phyloP scores from a whole-genome alignment of 441 rosid genomes.

The Populus hybrid region DNA sequence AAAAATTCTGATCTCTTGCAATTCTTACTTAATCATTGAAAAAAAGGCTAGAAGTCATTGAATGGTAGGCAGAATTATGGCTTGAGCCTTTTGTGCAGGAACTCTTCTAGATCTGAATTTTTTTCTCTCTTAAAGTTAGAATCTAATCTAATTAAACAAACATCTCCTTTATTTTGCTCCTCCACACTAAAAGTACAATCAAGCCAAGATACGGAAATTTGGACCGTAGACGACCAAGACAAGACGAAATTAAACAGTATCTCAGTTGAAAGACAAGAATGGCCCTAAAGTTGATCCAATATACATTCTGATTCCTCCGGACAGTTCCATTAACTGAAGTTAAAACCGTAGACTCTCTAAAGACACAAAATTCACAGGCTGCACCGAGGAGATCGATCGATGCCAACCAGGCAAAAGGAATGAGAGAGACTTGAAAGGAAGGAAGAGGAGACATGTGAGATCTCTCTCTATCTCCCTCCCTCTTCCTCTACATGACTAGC shows the following conservation, averaged over 20 bases:
- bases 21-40: background rate
- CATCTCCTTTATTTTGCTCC: background rate
- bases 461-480: background rate
- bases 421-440: constrained; percentile 30
- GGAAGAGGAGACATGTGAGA: constrained; percentile 16
- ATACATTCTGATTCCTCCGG: background rate
- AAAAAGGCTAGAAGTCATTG: background rate
- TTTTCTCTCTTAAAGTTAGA: background rate
- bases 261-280: background rate
- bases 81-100: background rate
- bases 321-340: constrained; percentile 27
- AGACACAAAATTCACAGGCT: background rate
- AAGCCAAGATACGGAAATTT: background rate
- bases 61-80: background rate
- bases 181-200: background rate
- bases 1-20: background rate
- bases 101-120: background rate
- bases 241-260: background rate
- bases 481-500: background rate
- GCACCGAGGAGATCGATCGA: constrained; percentile 23
- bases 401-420: constrained; percentile 37
- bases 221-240: background rate
- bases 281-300: background rate
- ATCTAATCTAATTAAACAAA: background rate
- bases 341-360: constrained; percentile 14